Conservation (phyloP, 345 rosid species). For the Combretum micranthum region DNA sequence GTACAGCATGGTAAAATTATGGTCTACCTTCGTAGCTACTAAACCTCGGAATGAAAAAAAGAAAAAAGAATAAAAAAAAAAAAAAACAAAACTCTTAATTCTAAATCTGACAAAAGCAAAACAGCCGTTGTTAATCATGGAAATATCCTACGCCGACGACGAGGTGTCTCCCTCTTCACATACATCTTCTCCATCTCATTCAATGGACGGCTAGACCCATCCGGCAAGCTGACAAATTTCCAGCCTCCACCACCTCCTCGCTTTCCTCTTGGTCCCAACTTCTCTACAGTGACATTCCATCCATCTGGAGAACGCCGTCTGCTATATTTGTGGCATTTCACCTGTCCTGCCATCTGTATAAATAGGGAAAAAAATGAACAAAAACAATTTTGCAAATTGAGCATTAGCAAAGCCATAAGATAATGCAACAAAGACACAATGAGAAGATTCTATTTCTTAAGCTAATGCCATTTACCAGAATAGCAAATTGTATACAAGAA, state of each 20-base stretch:
- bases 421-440: too few species aligned
- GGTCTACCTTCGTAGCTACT: too few species aligned
- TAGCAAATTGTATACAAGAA: too few species aligned
- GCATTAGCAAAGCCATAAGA: too few species aligned
- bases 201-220: constrained; percentile 83
- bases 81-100: neutral
- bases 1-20: too few species aligned
- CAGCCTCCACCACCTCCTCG: constrained; percentile 93
- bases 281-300: constrained; percentile 85
- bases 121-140: neutral
- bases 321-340: constrained; percentile 82
- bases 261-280: constrained; percentile 69
- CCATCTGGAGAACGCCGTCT: constrained; percentile 69
- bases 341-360: constrained; percentile 71
- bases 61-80: too few species aligned
- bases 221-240: constrained; percentile 89
- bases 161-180: too few species aligned
- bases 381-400: too few species aligned
- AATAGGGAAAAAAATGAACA: neutral
- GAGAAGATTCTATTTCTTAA: too few species aligned
- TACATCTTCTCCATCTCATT: constrained; percentile 81
- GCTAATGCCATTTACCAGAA: too few species aligned
- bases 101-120: neutral
- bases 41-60: neutral
- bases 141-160: too few species aligned